These are phyloP conservation scores for Millerago galiae DNA, from an alignment of 805 yeast genomes.

Conservation along the genomic window DNA sequence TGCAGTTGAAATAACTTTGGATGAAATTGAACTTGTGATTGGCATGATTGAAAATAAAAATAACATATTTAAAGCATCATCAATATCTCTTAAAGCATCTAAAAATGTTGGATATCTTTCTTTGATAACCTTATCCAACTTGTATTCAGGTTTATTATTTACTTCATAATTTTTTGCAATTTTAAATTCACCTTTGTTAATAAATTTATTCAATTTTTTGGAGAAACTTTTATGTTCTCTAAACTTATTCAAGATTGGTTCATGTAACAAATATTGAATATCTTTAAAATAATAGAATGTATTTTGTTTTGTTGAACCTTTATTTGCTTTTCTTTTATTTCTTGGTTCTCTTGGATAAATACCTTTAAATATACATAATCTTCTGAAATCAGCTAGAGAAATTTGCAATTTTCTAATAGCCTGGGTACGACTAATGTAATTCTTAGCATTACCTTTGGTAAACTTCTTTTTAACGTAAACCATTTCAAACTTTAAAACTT, in stretches of 20 bases:
- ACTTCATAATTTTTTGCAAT: conserved; percentile 83
- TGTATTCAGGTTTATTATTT: conserved; percentile 68
- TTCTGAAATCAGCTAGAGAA: conserved; percentile 91
- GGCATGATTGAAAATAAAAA: conserved; percentile 93
- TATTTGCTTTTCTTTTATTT: conserved; percentile 93
- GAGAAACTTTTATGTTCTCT: conserved; percentile 95
- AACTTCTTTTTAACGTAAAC: conserved; percentile 67
- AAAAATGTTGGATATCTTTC: conserved; percentile 93
- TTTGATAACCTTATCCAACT: conserved; percentile 83
- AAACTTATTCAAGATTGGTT: conserved; percentile 85
- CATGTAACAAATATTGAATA: conserved; percentile 91
- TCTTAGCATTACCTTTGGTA: conserved; percentile 82
- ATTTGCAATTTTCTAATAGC: conserved; percentile 90
- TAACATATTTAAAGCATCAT: conserved; percentile 93
- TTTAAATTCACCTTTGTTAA: conserved; percentile 86
- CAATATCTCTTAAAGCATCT: conserved; percentile 89
- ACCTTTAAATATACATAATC: conserved; percentile 96
- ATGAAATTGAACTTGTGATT: conserved; percentile 76
- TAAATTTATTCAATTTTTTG: conserved; percentile 79
- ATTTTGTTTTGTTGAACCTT: conserved; percentile 94
- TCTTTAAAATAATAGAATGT: conserved; percentile 93
- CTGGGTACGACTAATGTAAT: conserved; percentile 89
- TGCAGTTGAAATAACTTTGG: conserved; percentile 83
- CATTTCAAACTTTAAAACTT: conserved; percentile 1
- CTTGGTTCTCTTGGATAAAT: conserved; percentile 96